Percentiles rank a stretch among this genome's conserved stretches.
Evolutionary conservation across 768 basidiomycete genomes (phyloP).

Genomic region (Suillus luteus): DNA sequence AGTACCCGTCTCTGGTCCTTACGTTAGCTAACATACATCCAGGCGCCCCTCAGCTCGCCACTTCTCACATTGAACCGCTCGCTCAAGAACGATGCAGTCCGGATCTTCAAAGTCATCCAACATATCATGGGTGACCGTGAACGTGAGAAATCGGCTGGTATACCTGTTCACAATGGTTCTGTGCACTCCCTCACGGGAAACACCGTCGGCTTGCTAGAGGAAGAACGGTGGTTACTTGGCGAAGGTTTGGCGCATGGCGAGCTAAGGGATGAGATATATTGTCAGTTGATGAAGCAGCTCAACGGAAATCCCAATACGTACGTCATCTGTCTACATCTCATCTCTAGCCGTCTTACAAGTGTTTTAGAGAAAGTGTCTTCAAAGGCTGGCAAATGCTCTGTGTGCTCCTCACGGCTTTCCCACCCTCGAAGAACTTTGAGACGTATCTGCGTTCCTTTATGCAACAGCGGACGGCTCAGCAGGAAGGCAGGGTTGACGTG

Average conservation of each 20-base stretch:
- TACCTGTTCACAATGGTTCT: conserved; percentile 47
- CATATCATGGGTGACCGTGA: conserved; percentile 93
- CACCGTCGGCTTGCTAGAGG: conserved; percentile 60
- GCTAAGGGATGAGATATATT: conserved; percentile 91
- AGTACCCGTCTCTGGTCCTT: conserved; percentile 1
- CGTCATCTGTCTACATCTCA: conserved; percentile 32
- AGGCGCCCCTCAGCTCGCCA: conserved; percentile 70
- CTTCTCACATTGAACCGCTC: conserved; percentile 69
- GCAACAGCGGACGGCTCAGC: conserved; percentile 61
- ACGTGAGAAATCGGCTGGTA: conserved; percentile 58
- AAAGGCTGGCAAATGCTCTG: conserved; percentile 94
- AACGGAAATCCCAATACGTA: conserved; percentile 79
- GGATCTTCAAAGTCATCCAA: conserved; percentile 87
- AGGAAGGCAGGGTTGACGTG: conserved; percentile 79
- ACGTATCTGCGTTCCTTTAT: conserved; percentile 82
- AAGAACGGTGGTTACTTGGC: conserved; percentile 83
- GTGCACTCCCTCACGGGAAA: conserved; percentile 48
- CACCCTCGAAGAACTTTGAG: conserved; percentile 92
- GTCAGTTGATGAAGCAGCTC: conserved; percentile 90
- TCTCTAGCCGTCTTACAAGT: conserved; percentile 3
- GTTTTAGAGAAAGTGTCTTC: conserved; percentile 74
- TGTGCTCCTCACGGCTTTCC: conserved; percentile 88
- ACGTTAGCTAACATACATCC: conserved; percentile 1
- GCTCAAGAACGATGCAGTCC: conserved; percentile 76
- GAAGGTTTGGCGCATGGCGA: conserved; percentile 82